Percentiles rank a stretch among this genome's conserved stretches.
Evolutionary conservation across 805 yeast genomes (phyloP).

Genomic region (Metschnikowia shivogae): DNA sequence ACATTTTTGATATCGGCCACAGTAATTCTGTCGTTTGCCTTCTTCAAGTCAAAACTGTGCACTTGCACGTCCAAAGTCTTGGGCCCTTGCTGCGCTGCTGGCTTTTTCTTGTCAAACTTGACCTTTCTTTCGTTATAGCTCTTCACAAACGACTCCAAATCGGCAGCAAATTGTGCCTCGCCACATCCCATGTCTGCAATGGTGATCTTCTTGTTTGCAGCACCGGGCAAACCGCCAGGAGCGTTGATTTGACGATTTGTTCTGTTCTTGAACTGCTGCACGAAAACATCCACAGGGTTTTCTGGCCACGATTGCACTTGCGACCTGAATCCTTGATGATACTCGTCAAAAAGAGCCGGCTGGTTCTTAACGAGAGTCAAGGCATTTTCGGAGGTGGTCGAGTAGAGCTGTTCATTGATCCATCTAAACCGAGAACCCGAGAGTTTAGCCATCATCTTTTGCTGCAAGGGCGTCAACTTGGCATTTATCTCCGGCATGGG

Average conservation of each 20-base stretch:
- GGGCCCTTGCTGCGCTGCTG: conserved; percentile 24
- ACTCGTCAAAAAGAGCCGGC: conserved; percentile 88
- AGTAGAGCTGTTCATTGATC: conserved; percentile 97
- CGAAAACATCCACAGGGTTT: conserved; percentile 93
- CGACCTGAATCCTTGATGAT: conserved; percentile 90
- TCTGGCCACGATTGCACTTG: conserved; percentile 99
- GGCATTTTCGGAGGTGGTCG: conserved; percentile 76
- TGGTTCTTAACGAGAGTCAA: conserved; percentile 67
- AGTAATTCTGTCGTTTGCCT: conserved; percentile 82
- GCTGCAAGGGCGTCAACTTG: conserved; percentile 80
- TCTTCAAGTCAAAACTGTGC: conserved; percentile 88
- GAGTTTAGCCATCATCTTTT: conserved; percentile 91
- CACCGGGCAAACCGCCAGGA: conserved; percentile 92
- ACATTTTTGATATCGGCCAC: conserved; percentile 96
- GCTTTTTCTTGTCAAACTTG: conserved; percentile 25
- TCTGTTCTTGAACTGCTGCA: conserved; percentile 59
- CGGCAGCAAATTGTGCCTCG: conserved; percentile 81
- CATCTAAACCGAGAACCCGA: conserved; percentile 95
- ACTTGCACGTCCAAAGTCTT: conserved; percentile 52
- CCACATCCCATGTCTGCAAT: conserved; percentile 99
- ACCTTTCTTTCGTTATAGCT: conserved; percentile 19
- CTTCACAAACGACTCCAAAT: conserved; percentile 50
- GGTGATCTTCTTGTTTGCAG: conserved; percentile 57
- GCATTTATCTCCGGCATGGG: conserved; percentile 20
- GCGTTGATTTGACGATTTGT: conserved; percentile 73